phyloP scores from a whole-genome alignment of 179 eudicot species.

The Carnegiea gigantea region DNA sequence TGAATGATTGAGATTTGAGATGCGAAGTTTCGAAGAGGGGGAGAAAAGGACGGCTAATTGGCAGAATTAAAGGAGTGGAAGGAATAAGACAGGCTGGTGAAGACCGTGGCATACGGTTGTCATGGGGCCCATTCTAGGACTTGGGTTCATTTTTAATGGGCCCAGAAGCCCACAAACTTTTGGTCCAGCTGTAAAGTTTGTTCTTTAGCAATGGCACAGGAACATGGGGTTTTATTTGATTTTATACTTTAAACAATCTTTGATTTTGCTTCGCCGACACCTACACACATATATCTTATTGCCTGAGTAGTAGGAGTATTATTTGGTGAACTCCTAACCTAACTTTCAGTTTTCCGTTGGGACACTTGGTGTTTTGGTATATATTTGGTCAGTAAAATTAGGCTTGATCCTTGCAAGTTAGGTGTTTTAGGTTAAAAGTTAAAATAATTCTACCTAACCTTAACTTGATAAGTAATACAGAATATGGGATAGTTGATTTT shows the following conservation, averaged over 20 bases:
- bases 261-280: neutral
- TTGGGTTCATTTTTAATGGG: conserved; percentile 1
- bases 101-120: conserved; percentile 2
- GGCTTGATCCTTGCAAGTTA: conserved; percentile 2
- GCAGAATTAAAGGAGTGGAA: neutral
- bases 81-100: conserved; percentile 1
- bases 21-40: neutral
- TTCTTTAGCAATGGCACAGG: neutral
- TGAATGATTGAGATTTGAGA: neutral
- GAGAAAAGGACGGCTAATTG: neutral
- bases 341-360: neutral
- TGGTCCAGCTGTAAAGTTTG: conserved; percentile 5
- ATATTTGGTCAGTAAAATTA: neutral
- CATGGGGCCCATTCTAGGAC: neutral
- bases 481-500: neutral
- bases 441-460: neutral
- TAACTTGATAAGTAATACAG: neutral
- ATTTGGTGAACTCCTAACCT: neutral
- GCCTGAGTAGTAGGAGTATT: neutral
- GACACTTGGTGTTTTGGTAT: neutral
- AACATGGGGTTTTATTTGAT: neutral
- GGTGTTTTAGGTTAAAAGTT: conserved; percentile 1
- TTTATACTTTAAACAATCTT: too few relatives aligned
- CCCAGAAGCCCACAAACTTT: neutral
- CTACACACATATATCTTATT: neutral